phyloP scores from a whole-genome alignment of 2,329 filamentous ascomycete genomes.

The Pseudogymnoascus sp. region DNA sequence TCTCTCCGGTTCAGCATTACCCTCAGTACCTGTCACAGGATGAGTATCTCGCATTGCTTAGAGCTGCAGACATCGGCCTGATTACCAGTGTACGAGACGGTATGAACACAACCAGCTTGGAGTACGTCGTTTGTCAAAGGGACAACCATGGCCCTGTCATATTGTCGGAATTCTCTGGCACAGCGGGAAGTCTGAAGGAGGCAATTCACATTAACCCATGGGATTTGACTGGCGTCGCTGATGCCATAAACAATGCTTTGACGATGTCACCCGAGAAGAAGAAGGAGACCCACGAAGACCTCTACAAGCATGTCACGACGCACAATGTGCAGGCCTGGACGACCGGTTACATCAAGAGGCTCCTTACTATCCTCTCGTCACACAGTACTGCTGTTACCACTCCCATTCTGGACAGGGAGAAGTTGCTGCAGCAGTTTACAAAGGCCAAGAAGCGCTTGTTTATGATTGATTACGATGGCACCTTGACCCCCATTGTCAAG shows the following conservation, averaged over 20 bases:
- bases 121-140: constrained; percentile 89
- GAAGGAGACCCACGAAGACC: constrained; percentile 59
- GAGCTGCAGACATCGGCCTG: constrained; percentile 81
- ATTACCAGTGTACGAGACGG: constrained; percentile 95
- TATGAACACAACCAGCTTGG: constrained; percentile 95
- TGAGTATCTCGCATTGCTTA: constrained; percentile 91
- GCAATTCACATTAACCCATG: constrained; percentile 97
- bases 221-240: constrained; percentile 78
- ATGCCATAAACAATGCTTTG: constrained; percentile 74
- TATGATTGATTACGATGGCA: constrained; percentile 99
- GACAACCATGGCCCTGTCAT: constrained; percentile 82
- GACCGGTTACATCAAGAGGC: constrained; percentile 66
- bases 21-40: constrained; percentile 84
- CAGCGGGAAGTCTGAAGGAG: constrained; percentile 73
- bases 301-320: constrained; percentile 77
- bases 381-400: constrained; percentile 70
- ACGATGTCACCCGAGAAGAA: constrained; percentile 65
- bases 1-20: constrained; percentile 88
- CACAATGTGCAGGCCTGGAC: constrained; percentile 87
- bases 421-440: constrained; percentile 67
- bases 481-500: constrained; percentile 87
- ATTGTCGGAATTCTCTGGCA: constrained; percentile 93
- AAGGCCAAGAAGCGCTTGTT: constrained; percentile 73
- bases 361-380: constrained; percentile 72
- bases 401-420: constrained; percentile 69